Evolutionary conservation across 2,329 filamentous ascomycete genomes (phyloP).

Genomic region (Fusarium mangiferae): DNA sequence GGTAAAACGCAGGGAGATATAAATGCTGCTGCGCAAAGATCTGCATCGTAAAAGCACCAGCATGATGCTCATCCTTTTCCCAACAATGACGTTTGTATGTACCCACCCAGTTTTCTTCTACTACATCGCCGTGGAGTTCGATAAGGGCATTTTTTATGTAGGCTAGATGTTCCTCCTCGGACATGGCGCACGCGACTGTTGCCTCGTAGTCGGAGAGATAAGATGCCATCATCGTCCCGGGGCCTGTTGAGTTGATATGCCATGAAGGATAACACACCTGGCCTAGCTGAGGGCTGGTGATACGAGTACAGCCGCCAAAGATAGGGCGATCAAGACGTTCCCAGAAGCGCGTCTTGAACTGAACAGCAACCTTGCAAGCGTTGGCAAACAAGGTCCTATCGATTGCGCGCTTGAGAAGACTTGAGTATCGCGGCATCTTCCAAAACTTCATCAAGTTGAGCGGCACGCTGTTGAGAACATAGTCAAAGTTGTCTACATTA

Average conservation of each 20-base stretch:
- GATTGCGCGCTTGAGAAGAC: constrained; percentile 41
- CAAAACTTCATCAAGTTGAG: constrained; percentile 52
- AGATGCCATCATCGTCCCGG: constrained; percentile 28
- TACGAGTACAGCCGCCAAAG: constrained; percentile 67
- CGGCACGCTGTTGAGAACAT: constrained; percentile 51
- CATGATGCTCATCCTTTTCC: constrained; percentile 65
- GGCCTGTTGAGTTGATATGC: constrained; percentile 33
- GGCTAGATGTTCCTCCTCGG: constrained; percentile 35
- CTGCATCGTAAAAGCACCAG: constrained; percentile 65
- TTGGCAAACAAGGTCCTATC: constrained; percentile 38
- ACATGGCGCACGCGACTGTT: constrained; percentile 27
- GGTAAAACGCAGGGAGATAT: constrained; percentile 69
- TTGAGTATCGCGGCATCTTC: constrained; percentile 51
- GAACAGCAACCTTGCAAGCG: constrained; percentile 48
- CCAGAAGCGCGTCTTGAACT: constrained; percentile 72
- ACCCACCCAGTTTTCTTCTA: constrained; percentile 66
- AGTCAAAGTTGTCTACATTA: constrained; percentile 49
- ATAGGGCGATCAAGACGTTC: constrained; percentile 65
- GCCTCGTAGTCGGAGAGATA: constrained; percentile 37
- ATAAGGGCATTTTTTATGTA: constrained; percentile 28
- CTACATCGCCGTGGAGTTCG: constrained; percentile 50
- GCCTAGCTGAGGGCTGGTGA: constrained; percentile 23
- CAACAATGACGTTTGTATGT: constrained; percentile 68
- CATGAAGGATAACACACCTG: constrained; percentile 35
- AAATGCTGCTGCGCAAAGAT: constrained; percentile 65